Evolutionary conservation across 2,329 filamentous ascomycete genomes (phyloP).

Genomic region (Periconia macrospinosa): DNA sequence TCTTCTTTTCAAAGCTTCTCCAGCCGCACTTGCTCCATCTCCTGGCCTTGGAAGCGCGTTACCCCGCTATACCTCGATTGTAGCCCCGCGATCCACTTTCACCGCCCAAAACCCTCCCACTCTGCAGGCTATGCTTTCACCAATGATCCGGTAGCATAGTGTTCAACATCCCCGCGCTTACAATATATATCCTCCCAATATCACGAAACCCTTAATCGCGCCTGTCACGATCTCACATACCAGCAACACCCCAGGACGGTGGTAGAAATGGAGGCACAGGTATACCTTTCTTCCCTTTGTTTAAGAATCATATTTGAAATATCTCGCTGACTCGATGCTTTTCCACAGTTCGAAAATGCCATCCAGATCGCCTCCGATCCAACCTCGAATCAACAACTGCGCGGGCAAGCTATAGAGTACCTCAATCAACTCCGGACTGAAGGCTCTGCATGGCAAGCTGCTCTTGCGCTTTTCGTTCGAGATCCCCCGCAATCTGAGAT

Average conservation of each 20-base stretch:
- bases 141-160: constrained; percentile 40
- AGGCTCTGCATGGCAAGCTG: constrained; percentile 86
- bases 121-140: constrained; percentile 35
- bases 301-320: neutral
- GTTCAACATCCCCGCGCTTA: constrained; percentile 2
- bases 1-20: no score
- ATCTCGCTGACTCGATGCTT: neutral
- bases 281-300: constrained; percentile 8
- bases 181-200: neutral
- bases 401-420: constrained; percentile 87
- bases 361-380: constrained; percentile 93
- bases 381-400: constrained; percentile 65
- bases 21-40: neutral
- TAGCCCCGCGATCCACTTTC: constrained; percentile 36
- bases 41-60: constrained; percentile 13
- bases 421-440: constrained; percentile 76
- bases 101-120: constrained; percentile 39
- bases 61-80: constrained; percentile 19
- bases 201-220: constrained; percentile 7
- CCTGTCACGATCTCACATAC: constrained; percentile 15
- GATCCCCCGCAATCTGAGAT: constrained; percentile 76
- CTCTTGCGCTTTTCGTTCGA: constrained; percentile 81
- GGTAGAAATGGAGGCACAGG: constrained; percentile 44
- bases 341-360: constrained; percentile 79
- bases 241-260: constrained; percentile 25